Evolutionary conservation across 805 yeast species (phyloP).

Genomic region (Lipomyces orientalis): DNA sequence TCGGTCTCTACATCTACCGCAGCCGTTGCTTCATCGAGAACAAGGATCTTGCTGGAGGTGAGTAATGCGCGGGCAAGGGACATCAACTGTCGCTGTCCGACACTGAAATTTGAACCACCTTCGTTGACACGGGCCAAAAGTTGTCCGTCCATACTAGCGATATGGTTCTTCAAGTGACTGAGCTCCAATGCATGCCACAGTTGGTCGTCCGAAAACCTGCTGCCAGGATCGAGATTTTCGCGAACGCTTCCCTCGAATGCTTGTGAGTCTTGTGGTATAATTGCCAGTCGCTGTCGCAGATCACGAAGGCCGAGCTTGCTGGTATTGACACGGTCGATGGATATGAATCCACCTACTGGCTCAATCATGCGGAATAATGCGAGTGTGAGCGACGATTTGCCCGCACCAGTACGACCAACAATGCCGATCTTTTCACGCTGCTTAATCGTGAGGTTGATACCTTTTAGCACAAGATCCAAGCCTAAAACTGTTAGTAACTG

Average conservation of each 20-base stretch:
- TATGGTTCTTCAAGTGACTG: slow-evolving; percentile 75
- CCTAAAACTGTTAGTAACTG: slow-evolving; percentile 39
- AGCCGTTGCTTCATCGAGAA: slow-evolving; percentile 85
- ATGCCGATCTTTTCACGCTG: slow-evolving; percentile 88
- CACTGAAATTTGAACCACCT: slow-evolving; percentile 81
- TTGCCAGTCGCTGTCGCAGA: slow-evolving; percentile 74
- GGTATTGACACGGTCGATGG: slow-evolving; percentile 74
- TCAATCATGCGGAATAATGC: slow-evolving; percentile 87
- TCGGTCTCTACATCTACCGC: slow-evolving; percentile 94
- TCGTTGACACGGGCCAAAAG: slow-evolving; percentile 65
- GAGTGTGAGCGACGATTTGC: slow-evolving; percentile 83
- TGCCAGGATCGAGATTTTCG: slow-evolving; percentile 84
- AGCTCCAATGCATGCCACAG: slow-evolving; percentile 82
- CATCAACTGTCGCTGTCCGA: slow-evolving; percentile 84
- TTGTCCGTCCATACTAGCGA: slow-evolving; percentile 59
- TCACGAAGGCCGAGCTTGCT: slow-evolving; percentile 74
- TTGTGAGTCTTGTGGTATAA: slow-evolving; percentile 94
- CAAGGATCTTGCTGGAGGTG: slow-evolving; percentile 71
- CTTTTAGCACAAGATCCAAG: slow-evolving; percentile 75
- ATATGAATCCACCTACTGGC: slow-evolving; percentile 67
- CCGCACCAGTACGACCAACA: slow-evolving; percentile 97
- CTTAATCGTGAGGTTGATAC: slow-evolving; percentile 64
- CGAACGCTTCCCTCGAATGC: slow-evolving; percentile 85
- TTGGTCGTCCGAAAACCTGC: slow-evolving; percentile 67
- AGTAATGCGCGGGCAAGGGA: slow-evolving; percentile 85